A percentile compares a stretch with the other conserved stretches of the same genome.
phyloP scores from a whole-genome alignment of 2,329 filamentous ascomycete genomes.

The Fusarium pilosicola region DNA sequence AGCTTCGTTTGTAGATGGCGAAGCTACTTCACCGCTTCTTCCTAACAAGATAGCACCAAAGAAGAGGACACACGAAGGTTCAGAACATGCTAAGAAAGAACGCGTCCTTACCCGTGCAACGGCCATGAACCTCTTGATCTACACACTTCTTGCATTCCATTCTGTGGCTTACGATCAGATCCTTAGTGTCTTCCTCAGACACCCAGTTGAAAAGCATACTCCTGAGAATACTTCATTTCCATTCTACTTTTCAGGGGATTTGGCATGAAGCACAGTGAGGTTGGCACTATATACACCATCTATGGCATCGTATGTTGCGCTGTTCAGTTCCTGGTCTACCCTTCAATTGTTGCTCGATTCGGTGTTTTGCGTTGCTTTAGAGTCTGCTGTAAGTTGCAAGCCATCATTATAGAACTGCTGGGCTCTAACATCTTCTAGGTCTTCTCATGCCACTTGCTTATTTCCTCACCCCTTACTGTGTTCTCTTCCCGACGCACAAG shows the following conservation, averaged over 20 bases:
- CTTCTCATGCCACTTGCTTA: constrained; percentile 79
- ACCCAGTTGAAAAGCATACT: constrained; percentile 68
- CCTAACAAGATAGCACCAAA: constrained; percentile 48
- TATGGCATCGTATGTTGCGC: constrained; percentile 84
- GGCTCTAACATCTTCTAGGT: constrained; percentile 50
- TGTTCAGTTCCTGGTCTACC: constrained; percentile 88
- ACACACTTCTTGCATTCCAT: constrained; percentile 84
- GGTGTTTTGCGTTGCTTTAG: constrained; percentile 81
- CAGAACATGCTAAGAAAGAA: constrained; percentile 60
- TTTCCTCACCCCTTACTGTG: constrained; percentile 82
- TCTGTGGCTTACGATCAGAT: constrained; percentile 87
- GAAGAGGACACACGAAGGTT: constrained; percentile 20
- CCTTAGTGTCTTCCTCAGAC: constrained; percentile 88
- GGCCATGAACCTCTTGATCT: constrained; percentile 77
- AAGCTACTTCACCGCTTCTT: constrained; percentile 66
- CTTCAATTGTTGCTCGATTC: constrained; percentile 74
- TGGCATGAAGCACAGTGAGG: constrained; percentile 75
- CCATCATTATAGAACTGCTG: fast-evolving
- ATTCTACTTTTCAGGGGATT: constrained; percentile 88
- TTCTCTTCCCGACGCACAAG: constrained; percentile 62
- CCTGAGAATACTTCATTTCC: constrained; percentile 71
- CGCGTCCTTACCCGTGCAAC: constrained; percentile 78
- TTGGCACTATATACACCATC: constrained; percentile 85
- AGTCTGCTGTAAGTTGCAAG: constrained; percentile 59
- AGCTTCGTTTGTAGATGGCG: constrained; percentile 63